Conservation (phyloP, 139 green algal species). For the Mesotaenium endlicherianum region DNA sequence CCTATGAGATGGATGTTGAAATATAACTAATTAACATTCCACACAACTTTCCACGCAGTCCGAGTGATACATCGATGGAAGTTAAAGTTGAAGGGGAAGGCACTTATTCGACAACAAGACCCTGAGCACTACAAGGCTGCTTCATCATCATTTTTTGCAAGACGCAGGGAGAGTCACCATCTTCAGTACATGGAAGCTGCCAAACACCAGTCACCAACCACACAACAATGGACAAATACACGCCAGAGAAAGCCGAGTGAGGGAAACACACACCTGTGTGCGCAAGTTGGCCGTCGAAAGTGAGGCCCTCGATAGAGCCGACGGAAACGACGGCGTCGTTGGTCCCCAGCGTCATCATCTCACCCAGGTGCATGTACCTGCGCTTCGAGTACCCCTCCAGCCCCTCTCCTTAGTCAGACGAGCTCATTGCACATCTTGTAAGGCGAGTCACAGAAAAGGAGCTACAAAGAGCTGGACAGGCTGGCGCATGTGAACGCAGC, state of each 20-base stretch:
- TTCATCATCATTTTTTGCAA: too few relatives aligned
- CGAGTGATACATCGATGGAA: background rate
- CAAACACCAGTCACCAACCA: background rate
- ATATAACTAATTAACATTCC: background rate
- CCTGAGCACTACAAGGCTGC: too few relatives aligned
- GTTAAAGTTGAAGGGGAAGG: background rate
- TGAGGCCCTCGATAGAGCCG: conserved; percentile 66
- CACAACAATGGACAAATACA: background rate
- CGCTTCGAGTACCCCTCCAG: too few relatives aligned
- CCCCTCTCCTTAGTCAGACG: too few relatives aligned
- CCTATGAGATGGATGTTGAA: background rate
- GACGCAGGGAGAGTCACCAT: background rate
- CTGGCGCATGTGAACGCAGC: background rate
- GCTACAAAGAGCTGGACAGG: background rate
- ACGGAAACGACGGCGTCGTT: conserved; percentile 55
- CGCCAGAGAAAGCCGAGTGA: background rate
- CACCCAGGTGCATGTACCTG: conserved; percentile 93
- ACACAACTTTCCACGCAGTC: background rate
- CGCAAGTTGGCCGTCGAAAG: conserved; percentile 33
- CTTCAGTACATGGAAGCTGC: background rate
- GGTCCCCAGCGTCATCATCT: conserved; percentile 89
- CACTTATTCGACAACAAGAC: too few relatives aligned
- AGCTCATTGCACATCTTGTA: background rate
- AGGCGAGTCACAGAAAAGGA: background rate
- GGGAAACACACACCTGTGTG: conserved; percentile 21